Evolutionary conservation across 2,329 filamentous ascomycete genomes (phyloP).

Genomic region (Phialophora macrospora): DNA sequence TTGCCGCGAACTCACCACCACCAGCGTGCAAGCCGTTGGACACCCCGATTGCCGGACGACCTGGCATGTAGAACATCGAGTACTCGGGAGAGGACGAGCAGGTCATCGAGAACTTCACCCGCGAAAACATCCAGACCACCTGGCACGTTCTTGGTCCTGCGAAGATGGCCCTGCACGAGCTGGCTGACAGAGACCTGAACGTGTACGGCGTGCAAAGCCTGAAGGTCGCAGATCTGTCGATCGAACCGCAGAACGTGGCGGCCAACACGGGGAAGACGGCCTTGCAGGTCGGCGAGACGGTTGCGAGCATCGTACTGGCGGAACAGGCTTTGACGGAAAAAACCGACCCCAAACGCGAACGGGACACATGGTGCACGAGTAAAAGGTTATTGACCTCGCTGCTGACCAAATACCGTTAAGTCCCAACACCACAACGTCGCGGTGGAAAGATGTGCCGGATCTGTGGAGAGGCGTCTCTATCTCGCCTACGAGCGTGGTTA

Average conservation of each 20-base stretch:
- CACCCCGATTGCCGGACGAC: slow-evolving; percentile 31
- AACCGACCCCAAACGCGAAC: not conserved
- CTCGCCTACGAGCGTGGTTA: too few relatives aligned
- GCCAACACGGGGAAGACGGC: slow-evolving; percentile 3
- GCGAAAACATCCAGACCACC: slow-evolving; percentile 22
- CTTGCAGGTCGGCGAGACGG: slow-evolving; percentile 2
- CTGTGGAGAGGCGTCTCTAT: too few relatives aligned
- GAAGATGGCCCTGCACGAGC: not conserved
- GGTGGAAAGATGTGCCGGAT: too few relatives aligned
- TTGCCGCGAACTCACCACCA: slow-evolving; percentile 55
- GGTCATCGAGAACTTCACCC: slow-evolving; percentile 47
- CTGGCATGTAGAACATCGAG: slow-evolving; percentile 48
- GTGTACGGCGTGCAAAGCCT: not conserved
- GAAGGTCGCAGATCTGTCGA: not conserved
- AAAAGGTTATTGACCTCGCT: not conserved
- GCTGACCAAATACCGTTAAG: not conserved
- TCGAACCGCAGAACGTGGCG: not conserved
- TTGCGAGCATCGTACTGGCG: not conserved
- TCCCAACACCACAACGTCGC: not conserved
- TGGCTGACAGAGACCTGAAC: not conserved
- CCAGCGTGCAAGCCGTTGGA: slow-evolving; percentile 41
- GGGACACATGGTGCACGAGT: not conserved
- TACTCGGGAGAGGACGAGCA: slow-evolving; percentile 57
- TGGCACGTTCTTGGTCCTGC: slow-evolving; percentile 41
- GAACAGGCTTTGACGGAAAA: not conserved